Evolutionary conservation across 2,329 filamentous ascomycete species (phyloP).

Genomic region (Zymoseptoria pseudotritici): DNA sequence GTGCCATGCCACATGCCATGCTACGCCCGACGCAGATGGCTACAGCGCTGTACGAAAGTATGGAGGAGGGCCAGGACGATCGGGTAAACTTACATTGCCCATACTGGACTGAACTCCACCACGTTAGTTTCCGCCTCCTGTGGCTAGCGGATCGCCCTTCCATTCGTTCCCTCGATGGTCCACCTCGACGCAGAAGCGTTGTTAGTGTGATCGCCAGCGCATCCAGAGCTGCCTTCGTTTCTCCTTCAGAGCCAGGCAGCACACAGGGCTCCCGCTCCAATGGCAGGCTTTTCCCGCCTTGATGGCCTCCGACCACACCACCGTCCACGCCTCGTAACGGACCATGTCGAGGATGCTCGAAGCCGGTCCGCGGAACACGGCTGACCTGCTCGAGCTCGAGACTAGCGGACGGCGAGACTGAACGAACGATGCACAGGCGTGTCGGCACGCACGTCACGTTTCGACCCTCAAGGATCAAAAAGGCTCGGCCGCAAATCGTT

Average conservation of each 20-base stretch:
- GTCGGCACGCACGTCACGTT: not conserved
- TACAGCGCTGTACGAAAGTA: not conserved
- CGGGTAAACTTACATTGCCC: not conserved
- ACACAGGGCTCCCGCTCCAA: too few species aligned
- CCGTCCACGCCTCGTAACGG: not conserved
- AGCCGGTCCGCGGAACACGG: not conserved
- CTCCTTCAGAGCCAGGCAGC: not conserved
- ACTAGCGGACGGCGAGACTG: not conserved
- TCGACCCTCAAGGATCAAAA: not conserved
- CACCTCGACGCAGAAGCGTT: not conserved
- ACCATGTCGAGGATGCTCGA: not conserved
- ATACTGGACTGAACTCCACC: not conserved
- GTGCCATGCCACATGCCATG: not conserved
- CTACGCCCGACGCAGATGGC: not conserved
- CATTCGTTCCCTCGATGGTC: not conserved
- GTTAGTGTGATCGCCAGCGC: not conserved
- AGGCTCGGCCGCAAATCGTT: not conserved
- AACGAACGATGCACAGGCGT: not conserved
- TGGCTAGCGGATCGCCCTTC: not conserved
- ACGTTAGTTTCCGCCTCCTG: not conserved
- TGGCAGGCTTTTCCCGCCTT: not conserved
- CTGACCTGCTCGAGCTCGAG: not conserved
- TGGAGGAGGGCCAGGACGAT: not conserved
- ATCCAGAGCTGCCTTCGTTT: not conserved
- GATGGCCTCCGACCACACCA: not conserved